phyloP scores from a whole-genome alignment of 345 rosid genomes.

The Eucalyptus pauciflora region DNA sequence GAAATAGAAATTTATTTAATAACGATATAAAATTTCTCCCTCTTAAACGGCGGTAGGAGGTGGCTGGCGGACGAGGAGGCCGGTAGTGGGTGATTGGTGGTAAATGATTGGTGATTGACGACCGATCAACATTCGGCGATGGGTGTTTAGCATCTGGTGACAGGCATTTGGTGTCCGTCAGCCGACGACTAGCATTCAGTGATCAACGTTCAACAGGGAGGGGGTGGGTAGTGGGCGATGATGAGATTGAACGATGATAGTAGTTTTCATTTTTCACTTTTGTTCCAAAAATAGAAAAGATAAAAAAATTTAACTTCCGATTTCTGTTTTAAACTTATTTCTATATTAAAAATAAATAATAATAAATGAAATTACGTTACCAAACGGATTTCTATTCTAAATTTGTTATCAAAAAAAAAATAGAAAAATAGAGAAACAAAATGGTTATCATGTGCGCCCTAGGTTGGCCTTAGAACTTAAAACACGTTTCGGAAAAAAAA shows the following conservation, averaged over 20 bases:
- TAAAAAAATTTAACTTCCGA: fast-evolving
- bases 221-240: too few relatives aligned
- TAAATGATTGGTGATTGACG: fast-evolving
- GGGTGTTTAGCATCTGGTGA: too few relatives aligned
- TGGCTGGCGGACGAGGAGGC: too few relatives aligned
- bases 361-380: too few relatives aligned
- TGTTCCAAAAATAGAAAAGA: too few relatives aligned
- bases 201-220: fast-evolving
- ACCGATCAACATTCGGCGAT: fast-evolving
- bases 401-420: fast-evolving
- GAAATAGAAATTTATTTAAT: too few relatives aligned
- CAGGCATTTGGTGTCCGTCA: fast-evolving
- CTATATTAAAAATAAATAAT: too few relatives aligned
- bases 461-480: not conserved
- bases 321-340: too few relatives aligned
- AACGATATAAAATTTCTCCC: fast-evolving
- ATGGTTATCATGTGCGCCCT: too few relatives aligned
- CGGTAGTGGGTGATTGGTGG: fast-evolving
- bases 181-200: fast-evolving
- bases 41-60: fast-evolving
- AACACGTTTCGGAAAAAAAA: not conserved
- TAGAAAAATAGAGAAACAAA: too few relatives aligned
- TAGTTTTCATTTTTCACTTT: too few relatives aligned
- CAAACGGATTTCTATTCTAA: fast-evolving
- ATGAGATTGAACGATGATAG: too few relatives aligned